phyloP scores from a whole-genome alignment of 2,329 filamentous ascomycete genomes.

The Chaetomium olivaceum region DNA sequence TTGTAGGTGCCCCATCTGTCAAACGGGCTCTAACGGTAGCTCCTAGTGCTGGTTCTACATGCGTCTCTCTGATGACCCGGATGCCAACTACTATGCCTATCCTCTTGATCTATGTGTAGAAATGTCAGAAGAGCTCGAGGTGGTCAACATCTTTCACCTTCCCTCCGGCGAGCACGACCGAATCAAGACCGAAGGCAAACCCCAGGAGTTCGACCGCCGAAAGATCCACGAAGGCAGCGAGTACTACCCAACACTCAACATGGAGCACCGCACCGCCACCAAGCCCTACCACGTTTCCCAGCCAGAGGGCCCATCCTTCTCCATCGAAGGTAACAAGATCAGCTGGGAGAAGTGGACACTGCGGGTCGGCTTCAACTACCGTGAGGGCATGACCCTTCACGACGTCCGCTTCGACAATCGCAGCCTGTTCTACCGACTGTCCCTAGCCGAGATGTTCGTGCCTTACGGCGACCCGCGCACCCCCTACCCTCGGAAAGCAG shows the following conservation, averaged over 20 bases:
- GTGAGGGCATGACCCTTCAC: constrained; percentile 64
- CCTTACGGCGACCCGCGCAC: constrained; percentile 63
- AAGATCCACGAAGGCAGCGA: constrained; percentile 44
- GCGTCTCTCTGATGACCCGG: constrained; percentile 43
- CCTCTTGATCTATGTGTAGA: constrained; percentile 56
- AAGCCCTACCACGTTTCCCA: constrained; percentile 65
- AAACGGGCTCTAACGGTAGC: background rate
- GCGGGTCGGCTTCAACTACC: constrained; percentile 63
- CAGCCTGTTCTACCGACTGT: constrained; percentile 60
- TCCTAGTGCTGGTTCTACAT: constrained; percentile 43
- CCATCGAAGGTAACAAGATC: constrained; percentile 35
- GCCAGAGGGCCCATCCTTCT: constrained; percentile 63
- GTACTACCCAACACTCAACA: constrained; percentile 43
- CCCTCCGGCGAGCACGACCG: constrained; percentile 44
- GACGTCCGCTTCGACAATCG: constrained; percentile 62
- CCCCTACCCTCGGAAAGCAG: constrained; percentile 65
- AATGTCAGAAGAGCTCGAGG: constrained; percentile 50
- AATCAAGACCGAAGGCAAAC: constrained; percentile 37
- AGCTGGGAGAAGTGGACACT: constrained; percentile 55
- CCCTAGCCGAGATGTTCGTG: constrained; percentile 62
- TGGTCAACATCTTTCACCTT: constrained; percentile 52
- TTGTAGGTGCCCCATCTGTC: background rate
- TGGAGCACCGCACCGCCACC: constrained; percentile 45
- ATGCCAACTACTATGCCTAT: constrained; percentile 60
- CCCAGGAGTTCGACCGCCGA: constrained; percentile 43